These are phyloP conservation scores for Vachellia collinsii DNA, from an alignment of 306 rosid genomes.

Conservation along the genomic window DNA sequence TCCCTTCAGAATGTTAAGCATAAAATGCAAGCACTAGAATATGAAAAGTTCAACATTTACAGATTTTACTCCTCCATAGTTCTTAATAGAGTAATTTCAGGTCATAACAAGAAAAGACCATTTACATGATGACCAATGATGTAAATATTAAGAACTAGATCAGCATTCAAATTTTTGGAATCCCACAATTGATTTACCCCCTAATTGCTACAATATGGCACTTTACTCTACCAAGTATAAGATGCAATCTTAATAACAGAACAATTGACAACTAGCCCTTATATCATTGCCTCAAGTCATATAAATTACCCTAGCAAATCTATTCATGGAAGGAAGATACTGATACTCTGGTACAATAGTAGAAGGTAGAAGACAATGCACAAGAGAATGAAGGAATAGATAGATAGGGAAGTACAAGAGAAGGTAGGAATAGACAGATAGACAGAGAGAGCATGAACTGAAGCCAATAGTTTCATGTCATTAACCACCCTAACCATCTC, in stretches of 20 bases:
- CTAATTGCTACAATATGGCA: neutral
- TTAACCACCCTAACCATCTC: no score
- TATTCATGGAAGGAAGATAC: neutral
- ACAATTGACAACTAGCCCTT: neutral
- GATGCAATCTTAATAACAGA: neutral
- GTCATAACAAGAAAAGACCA: neutral
- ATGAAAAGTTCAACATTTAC: no score
- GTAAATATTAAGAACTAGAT: neutral
- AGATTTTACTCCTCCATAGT: neutral
- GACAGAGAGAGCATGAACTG: no score
- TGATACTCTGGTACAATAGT: no score
- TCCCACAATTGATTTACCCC: neutral
- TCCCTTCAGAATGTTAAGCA: neutral
- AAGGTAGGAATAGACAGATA: no score
- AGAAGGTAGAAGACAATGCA: no score
- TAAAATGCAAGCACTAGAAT: neutral
- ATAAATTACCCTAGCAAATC: neutral
- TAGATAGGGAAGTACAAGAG: no score
- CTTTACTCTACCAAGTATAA: constrained; percentile 3
- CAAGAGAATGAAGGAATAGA: no score
- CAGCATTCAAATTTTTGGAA: neutral
- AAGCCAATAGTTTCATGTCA: no score
- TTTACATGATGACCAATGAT: neutral
- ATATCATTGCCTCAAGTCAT: neutral
- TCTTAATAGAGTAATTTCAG: neutral